These are phyloP conservation scores for Eragrostis nindensis DNA, from an alignment of 176 grass and related monocot species.

Conservation along the genomic window DNA sequence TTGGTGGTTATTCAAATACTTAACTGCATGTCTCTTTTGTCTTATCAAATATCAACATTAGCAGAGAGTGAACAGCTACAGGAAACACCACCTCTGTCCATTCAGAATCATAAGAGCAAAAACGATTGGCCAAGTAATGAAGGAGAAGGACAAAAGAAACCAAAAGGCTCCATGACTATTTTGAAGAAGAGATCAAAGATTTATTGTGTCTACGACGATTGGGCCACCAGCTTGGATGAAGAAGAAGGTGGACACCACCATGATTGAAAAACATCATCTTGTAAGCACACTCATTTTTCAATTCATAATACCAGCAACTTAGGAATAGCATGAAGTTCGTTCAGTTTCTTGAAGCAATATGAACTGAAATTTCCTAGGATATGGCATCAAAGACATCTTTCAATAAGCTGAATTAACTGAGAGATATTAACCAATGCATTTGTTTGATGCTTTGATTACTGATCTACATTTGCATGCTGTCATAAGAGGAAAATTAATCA, in stretches of 20 bases:
- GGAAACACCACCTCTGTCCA: no score
- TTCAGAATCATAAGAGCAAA: no score
- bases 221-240: conserved; percentile 3
- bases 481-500: no score
- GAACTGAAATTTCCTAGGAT: neutral
- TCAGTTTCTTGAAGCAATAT: neutral
- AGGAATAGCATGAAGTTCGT: neutral
- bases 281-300: neutral
- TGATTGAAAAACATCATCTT: neutral
- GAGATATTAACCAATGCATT: neutral
- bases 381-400: neutral
- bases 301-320: neutral
- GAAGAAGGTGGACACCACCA: neutral
- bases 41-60: no score
- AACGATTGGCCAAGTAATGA: no score
- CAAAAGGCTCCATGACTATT: neutral
- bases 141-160: no score
- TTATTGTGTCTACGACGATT: neutral
- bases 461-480: neutral
- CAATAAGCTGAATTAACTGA: neutral
- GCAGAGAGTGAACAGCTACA: no score
- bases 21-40: no score
- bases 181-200: neutral
- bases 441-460: neutral
- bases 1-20: no score